Percentiles rank a stretch among this genome's conserved stretches.
phyloP scores from a whole-genome alignment of 129 eudicot species.

The Helianthus annuus region DNA sequence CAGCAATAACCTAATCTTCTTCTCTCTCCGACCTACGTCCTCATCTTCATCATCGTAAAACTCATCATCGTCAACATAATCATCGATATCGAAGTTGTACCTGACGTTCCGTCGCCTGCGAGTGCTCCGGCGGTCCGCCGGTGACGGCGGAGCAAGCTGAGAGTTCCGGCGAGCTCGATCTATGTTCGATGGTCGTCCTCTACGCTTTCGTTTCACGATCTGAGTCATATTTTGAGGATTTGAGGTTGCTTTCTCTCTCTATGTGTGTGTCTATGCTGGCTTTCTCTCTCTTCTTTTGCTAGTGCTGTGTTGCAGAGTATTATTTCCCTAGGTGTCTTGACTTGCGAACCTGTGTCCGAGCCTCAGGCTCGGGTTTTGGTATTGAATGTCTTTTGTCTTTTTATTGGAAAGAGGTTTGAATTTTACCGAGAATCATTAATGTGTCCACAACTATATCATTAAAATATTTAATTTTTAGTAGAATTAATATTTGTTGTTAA shows the following conservation, averaged over 20 bases:
- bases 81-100: constrained; percentile 80
- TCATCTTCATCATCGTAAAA: constrained; percentile 44
- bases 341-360: constrained; percentile 37
- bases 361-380: constrained; percentile 38
- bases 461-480: too few relatives aligned
- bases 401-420: not conserved
- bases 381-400: constrained; percentile 20
- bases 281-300: constrained; percentile 54
- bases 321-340: constrained; percentile 38
- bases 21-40: constrained; percentile 62
- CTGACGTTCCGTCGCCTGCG: constrained; percentile 76
- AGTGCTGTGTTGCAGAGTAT: constrained; percentile 42
- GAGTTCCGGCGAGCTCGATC: constrained; percentile 64
- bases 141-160: constrained; percentile 9
- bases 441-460: too few relatives aligned
- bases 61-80: constrained; percentile 73
- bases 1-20: constrained; percentile 54
- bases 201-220: constrained; percentile 85
- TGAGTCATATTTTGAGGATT: constrained; percentile 64
- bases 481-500: too few relatives aligned
- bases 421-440: not conserved
- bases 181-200: constrained; percentile 82
- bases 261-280: constrained; percentile 30
- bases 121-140: constrained; percentile 60
- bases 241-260: constrained; percentile 27